phyloP scores from a whole-genome alignment of 23 red algal genomes.

The Pyropia yezoensis region DNA sequence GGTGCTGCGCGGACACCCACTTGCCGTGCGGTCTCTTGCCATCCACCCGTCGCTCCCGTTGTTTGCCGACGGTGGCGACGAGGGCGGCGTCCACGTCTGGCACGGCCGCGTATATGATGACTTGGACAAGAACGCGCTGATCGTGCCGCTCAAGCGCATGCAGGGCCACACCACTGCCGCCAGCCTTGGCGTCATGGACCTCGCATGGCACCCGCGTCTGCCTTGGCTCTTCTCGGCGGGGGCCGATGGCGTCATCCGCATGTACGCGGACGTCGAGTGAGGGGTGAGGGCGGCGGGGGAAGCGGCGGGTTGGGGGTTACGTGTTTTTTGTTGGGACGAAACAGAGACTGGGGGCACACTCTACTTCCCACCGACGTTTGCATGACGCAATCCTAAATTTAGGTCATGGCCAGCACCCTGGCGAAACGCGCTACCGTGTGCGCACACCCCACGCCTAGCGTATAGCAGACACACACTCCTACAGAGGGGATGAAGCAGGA shows the following conservation, averaged over 20 bases:
- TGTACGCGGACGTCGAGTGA: constrained; percentile 18
- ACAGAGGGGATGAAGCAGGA: too few relatives aligned
- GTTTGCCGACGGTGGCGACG: constrained; percentile 82
- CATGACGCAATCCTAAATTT: too few relatives aligned
- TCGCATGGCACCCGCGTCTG: constrained; percentile 85
- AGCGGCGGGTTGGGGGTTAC: too few relatives aligned
- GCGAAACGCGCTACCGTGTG: too few relatives aligned
- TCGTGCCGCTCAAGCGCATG: constrained; percentile 77
- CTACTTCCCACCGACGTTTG: too few relatives aligned
- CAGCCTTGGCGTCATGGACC: constrained; percentile 44
- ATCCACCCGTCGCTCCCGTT: constrained; percentile 67
- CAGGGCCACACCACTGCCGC: constrained; percentile 17
- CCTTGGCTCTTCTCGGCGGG: constrained; percentile 81
- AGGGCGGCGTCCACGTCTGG: constrained; percentile 70
- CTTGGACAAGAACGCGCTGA: constrained; percentile 71
- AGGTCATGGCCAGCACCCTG: too few relatives aligned
- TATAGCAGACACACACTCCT: too few relatives aligned
- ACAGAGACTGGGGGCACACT: too few relatives aligned
- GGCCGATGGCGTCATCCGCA: constrained; percentile 43
- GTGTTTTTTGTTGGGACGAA: too few relatives aligned
- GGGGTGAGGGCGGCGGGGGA: too few relatives aligned
- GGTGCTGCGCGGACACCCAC: constrained; percentile 46
- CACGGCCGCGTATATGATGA: constrained; percentile 92
- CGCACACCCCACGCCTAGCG: too few relatives aligned
- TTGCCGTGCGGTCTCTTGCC: constrained; percentile 48